Percentiles rank a stretch among this genome's conserved stretches.
Conservation (phyloP, 73 alveolate genomes). For the Paramecium bursaria region DNA sequence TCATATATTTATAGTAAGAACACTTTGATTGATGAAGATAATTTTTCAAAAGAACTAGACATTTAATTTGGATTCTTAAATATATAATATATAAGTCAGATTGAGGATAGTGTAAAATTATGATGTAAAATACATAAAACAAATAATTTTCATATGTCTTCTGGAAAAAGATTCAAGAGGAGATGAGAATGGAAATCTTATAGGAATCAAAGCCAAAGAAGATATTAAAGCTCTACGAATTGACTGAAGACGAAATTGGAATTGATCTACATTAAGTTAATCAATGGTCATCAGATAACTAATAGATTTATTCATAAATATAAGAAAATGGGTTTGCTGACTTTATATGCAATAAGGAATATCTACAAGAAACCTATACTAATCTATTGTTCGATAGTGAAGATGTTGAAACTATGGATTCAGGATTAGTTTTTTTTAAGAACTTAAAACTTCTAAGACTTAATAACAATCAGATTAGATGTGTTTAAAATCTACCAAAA, state of each 20-base stretch:
- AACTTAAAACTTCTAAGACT: constrained; percentile 30
- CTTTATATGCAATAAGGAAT: constrained; percentile 54
- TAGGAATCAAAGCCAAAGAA: constrained; percentile 43
- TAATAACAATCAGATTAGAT: constrained; percentile 39
- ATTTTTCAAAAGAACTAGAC: too few relatives aligned
- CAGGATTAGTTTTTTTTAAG: constrained; percentile 8
- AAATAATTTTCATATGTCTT: constrained; percentile 6
- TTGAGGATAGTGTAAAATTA: too few relatives aligned
- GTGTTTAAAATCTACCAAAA: constrained; percentile 6
- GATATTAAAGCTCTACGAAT: constrained; percentile 38
- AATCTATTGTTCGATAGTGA: constrained; percentile 40
- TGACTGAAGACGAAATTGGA: constrained; percentile 54
- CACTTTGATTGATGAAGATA: too few relatives aligned
- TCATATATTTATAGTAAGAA: too few relatives aligned
- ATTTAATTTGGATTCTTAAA: too few relatives aligned
- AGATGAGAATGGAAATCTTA: constrained; percentile 52
- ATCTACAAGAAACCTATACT: constrained; percentile 43
- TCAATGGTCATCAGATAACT: constrained; percentile 44
- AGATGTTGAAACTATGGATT: constrained; percentile 30
- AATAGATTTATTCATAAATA: neutral
- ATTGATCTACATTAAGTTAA: constrained; percentile 49
- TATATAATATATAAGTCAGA: too few relatives aligned
- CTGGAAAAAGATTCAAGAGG: constrained; percentile 55
- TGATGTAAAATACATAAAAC: neutral
- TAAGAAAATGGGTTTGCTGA: constrained; percentile 60